These are phyloP conservation scores for Aspergillus costaricaensis DNA, from an alignment of 2,329 filamentous ascomycete genomes.

Conservation along the genomic window DNA sequence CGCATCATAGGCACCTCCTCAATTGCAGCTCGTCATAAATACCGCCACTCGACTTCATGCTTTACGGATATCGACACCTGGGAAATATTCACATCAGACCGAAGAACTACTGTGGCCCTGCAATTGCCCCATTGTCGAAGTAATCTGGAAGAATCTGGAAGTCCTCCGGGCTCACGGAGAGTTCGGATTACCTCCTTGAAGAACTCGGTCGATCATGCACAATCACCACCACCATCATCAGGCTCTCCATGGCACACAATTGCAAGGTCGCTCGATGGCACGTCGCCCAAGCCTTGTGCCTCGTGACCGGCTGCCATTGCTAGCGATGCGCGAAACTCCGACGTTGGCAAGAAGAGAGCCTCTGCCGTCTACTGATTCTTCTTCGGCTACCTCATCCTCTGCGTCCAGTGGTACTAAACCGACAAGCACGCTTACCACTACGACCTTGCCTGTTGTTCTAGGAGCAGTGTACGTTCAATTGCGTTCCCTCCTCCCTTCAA, in stretches of 20 bases:
- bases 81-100: neutral
- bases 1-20: neutral
- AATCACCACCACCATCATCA: constrained; percentile 27
- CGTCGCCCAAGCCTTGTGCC: constrained; percentile 31
- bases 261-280: constrained; percentile 24
- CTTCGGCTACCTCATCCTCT: constrained; percentile 13
- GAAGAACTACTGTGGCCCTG: neutral
- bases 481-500: neutral
- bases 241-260: constrained; percentile 28
- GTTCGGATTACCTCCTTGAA: neutral
- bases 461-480: constrained; percentile 64
- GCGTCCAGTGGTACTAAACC: constrained; percentile 51
- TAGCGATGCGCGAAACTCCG: constrained; percentile 24
- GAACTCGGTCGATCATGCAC: constrained; percentile 24
- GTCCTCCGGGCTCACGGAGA: neutral
- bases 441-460: constrained; percentile 67
- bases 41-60: constrained; percentile 2
- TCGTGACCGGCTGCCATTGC: constrained; percentile 25
- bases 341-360: constrained; percentile 33
- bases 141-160: neutral
- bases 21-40: neutral
- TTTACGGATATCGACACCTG: neutral
- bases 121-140: neutral
- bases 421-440: constrained; percentile 52
- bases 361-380: constrained; percentile 19